Percentiles rank a stretch among this genome's conserved stretches.
Evolutionary conservation across 495 filamentous ascomycete genomes (phyloP).

Genomic region (Cudoniella acicularis): DNA sequence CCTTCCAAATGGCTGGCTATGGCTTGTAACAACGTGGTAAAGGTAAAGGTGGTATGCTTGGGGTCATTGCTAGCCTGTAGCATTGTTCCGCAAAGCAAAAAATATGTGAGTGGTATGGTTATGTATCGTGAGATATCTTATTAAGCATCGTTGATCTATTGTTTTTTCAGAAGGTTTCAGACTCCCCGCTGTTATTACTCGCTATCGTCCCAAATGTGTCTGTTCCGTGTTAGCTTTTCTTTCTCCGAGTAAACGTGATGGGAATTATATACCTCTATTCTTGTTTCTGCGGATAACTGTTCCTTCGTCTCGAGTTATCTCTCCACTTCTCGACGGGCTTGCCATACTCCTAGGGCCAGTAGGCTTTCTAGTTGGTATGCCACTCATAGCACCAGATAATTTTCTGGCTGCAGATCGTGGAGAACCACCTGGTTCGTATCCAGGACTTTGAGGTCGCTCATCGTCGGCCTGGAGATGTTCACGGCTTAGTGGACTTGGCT

Average conservation of each 20-base stretch:
- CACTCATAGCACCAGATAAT: slow-evolving; percentile 16
- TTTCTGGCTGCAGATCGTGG: slow-evolving; percentile 21
- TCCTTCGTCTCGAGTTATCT: slow-evolving; percentile 46
- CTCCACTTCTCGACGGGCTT: slow-evolving; percentile 28
- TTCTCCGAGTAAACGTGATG: neutral
- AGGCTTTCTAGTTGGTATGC: slow-evolving; percentile 25
- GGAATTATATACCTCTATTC: slow-evolving; percentile 44
- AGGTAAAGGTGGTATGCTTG: neutral
- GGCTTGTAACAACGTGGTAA: neutral
- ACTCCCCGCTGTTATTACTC: slow-evolving; percentile 40
- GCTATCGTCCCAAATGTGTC: slow-evolving; percentile 51
- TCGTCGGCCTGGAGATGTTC: slow-evolving; percentile 20
- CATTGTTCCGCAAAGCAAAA: neutral
- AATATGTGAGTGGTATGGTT: neutral
- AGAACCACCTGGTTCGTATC: slow-evolving; percentile 20
- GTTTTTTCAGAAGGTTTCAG: slow-evolving; percentile 45
- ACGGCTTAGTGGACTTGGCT: slow-evolving; percentile 27
- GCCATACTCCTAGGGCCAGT: slow-evolving; percentile 31
- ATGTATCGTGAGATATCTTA: neutral
- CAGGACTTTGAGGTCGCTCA: neutral
- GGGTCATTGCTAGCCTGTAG: neutral
- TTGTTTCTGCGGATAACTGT: slow-evolving; percentile 38
- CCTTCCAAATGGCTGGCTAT: neutral
- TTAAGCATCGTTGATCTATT: neutral
- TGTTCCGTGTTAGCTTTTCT: slow-evolving; percentile 19